Evolutionary conservation across 441 rosid genomes (phyloP).

Genomic region (Eruca vesicaria): DNA sequence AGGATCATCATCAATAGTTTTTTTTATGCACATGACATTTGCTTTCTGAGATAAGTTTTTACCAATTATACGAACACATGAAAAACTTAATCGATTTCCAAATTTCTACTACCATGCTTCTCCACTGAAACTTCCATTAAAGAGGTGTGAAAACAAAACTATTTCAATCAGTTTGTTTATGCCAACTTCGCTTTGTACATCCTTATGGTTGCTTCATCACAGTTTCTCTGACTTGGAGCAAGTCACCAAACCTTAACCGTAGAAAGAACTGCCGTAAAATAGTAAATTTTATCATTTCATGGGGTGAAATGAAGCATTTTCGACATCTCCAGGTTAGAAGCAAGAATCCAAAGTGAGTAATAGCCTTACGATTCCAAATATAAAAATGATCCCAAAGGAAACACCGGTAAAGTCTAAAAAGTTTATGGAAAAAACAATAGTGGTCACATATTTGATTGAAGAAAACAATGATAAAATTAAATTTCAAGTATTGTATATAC

Average conservation of each 20-base stretch:
- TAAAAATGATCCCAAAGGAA: not conserved
- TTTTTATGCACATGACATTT: no score
- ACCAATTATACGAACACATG: no score
- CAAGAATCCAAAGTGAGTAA: no score
- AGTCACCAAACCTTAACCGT: not conserved
- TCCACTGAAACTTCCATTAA: not conserved
- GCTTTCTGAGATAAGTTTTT: no score
- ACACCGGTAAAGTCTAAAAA: not conserved
- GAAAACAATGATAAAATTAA: no score
- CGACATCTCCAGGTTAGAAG: no score
- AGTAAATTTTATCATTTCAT: not conserved
- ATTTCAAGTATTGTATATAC: not conserved
- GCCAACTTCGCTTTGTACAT: not conserved
- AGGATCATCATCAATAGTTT: no score
- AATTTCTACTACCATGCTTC: not conserved
- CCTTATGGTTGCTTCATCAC: not conserved
- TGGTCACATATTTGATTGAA: not conserved
- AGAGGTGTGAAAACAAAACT: not conserved
- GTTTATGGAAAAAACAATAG: not conserved
- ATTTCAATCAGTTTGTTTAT: not conserved
- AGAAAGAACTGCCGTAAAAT: not conserved
- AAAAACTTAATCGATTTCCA: not conserved
- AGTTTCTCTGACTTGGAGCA: not conserved
- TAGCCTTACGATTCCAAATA: not conserved
- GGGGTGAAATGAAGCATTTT: not conserved